Percentiles rank a stretch among this genome's conserved stretches.
Evolutionary conservation across 164 flowering plant species (phyloP).

Genomic region (Chimonanthus praecox): DNA sequence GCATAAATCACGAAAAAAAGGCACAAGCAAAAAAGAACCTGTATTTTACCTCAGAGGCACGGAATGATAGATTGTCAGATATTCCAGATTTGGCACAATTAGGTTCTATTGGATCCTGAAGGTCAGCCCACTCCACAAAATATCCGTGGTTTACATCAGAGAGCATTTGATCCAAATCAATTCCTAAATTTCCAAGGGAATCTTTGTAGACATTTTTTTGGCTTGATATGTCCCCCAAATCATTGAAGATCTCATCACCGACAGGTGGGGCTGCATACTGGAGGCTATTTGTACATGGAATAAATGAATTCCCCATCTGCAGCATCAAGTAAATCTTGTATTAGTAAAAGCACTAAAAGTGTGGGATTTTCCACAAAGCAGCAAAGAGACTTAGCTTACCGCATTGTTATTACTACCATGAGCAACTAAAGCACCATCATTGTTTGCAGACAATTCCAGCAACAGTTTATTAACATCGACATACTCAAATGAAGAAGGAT

Average conservation of each 20-base stretch:
- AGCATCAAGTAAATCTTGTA: background rate
- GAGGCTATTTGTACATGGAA: background rate
- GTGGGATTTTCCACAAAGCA: conserved; percentile 5
- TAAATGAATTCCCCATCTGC: background rate
- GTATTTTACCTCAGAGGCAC: background rate
- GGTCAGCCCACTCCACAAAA: conserved; percentile 3
- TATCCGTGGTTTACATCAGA: background rate
- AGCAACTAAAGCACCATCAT: conserved; percentile 4
- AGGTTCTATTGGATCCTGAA: background rate
- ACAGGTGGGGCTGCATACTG: background rate
- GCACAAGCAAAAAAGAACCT: background rate
- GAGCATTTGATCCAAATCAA: background rate
- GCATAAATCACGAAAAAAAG: background rate
- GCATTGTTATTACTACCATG: background rate
- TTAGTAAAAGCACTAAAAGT: background rate
- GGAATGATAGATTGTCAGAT: background rate
- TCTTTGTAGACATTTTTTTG: background rate
- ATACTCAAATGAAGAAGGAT: conserved; percentile 4
- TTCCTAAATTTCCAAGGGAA: background rate
- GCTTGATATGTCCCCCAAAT: conserved; percentile 25
- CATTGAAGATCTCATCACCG: conserved; percentile 23
- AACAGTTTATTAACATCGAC: conserved; percentile 9
- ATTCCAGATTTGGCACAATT: background rate
- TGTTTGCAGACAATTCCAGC: background rate
- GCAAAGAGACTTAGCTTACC: conserved; percentile 14